Evolutionary conservation across 2,329 filamentous ascomycete genomes (phyloP).

Genomic region (Neonectria sp.): DNA sequence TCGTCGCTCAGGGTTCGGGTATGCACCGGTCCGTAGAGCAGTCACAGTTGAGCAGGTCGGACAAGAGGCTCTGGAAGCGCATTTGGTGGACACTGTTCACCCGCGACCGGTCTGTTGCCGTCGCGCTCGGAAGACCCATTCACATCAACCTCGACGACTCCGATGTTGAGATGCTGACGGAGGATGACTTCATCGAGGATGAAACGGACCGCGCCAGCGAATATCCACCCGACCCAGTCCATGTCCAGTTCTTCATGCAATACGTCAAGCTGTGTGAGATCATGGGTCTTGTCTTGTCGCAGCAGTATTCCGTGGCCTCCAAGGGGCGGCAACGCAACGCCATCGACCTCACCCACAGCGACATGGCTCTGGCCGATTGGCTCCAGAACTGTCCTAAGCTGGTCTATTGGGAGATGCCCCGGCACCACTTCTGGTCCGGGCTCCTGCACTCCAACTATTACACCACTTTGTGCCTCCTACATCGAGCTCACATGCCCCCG

Average conservation of each 20-base stretch:
- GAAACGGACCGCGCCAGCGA: conserved; percentile 83
- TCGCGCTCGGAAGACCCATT: conserved; percentile 93
- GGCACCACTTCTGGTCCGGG: conserved; percentile 97
- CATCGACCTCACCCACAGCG: conserved; percentile 95
- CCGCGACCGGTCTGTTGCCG: conserved; percentile 93
- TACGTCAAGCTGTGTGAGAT: conserved; percentile 99
- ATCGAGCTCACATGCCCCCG: conserved; percentile 97
- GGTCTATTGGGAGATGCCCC: conserved; percentile 91
- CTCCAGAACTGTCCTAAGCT: conserved; percentile 95
- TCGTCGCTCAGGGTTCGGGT: conserved; percentile 95
- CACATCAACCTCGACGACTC: conserved; percentile 98
- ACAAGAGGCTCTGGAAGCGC: conserved; percentile 96
- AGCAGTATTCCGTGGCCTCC: conserved; percentile 96
- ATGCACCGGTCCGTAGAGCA: conserved; percentile 98
- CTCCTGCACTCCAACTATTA: conserved; percentile 97
- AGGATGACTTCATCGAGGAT: conserved; percentile 97
- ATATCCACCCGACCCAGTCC: conserved; percentile 84
- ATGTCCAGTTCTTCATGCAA: conserved; percentile 98
- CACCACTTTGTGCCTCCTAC: conserved; percentile 94
- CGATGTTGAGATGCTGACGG: conserved; percentile 96
- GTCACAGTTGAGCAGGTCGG: conserved; percentile 89
- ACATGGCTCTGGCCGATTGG: conserved; percentile 99
- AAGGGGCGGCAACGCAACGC: conserved; percentile 91
- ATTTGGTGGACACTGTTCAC: conserved; percentile 99
- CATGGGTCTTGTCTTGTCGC: conserved; percentile 95